Percentiles rank a stretch among this genome's conserved stretches.
Evolutionary conservation across 345 rosid genomes (phyloP).

Genomic region (Fremontodendron californicum): DNA sequence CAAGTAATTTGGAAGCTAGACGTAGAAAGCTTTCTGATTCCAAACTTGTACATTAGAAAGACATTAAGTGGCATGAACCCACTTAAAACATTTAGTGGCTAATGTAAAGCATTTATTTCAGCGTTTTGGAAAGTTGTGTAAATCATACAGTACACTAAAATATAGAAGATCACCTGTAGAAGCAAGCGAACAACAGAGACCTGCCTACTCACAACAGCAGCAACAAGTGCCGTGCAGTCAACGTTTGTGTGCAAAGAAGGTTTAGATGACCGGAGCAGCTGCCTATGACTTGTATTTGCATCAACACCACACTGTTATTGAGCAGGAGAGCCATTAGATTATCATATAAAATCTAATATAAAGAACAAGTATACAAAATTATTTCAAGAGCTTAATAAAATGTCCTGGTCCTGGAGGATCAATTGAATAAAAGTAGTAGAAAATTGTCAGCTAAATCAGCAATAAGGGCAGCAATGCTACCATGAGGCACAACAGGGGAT

Average conservation of each 20-base stretch:
- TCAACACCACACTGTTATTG: constrained; percentile 77
- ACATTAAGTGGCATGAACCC: neutral
- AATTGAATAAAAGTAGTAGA: neutral
- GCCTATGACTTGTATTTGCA: constrained; percentile 54
- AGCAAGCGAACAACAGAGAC: constrained; percentile 56
- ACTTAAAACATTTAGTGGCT: neutral
- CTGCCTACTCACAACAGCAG: constrained; percentile 85
- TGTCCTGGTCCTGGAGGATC: neutral
- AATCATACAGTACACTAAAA: constrained; percentile 1
- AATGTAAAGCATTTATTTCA: neutral
- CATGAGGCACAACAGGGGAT: neutral
- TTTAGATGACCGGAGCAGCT: constrained; percentile 72
- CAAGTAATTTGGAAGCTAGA: neutral
- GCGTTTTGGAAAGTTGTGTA: neutral
- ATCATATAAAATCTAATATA: neutral
- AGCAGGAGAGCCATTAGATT: constrained; percentile 9
- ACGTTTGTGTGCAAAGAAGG: constrained; percentile 88
- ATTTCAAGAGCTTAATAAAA: neutral
- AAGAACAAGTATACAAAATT: neutral
- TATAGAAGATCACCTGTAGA: constrained; percentile 52
- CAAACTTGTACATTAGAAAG: neutral
- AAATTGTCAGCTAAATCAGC: constrained; percentile 4
- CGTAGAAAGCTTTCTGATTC: neutral
- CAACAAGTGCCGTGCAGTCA: constrained; percentile 83
- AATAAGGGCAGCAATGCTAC: neutral